A percentile compares a stretch with the other conserved stretches of the same genome.
These are phyloP conservation scores for Geotrichum bryndzae DNA, from an alignment of 1,139 yeast species.

Conservation along the genomic window DNA sequence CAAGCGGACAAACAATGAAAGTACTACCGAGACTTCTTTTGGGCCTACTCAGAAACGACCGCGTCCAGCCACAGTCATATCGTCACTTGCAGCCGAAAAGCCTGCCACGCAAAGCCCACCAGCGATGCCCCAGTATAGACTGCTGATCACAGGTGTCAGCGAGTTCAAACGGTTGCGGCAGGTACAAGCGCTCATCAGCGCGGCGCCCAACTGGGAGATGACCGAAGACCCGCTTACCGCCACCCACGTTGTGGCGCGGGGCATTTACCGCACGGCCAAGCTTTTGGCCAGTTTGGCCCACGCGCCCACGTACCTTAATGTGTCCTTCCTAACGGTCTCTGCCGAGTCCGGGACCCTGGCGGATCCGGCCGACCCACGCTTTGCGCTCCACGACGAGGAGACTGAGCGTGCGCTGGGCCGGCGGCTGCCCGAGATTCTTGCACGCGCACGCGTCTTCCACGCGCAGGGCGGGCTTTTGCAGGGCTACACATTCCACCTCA, in stretches of 20 bases:
- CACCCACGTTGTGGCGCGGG: conserved; percentile 57
- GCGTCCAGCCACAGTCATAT: neutral
- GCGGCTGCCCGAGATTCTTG: neutral
- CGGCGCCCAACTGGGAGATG: conserved; percentile 26
- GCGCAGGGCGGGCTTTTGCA: conserved; percentile 36
- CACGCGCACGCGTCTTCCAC: conserved; percentile 24
- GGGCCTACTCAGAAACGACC: neutral
- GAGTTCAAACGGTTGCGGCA: neutral
- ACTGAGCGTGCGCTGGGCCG: conserved; percentile 1
- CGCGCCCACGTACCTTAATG: conserved; percentile 38
- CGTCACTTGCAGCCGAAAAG: neutral
- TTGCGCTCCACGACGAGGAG: conserved; percentile 1
- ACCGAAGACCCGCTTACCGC: conserved; percentile 32
- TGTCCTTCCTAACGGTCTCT: conserved; percentile 31
- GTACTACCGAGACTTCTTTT: neutral
- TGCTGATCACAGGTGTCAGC: neutral
- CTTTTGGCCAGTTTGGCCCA: conserved; percentile 50
- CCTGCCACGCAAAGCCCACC: neutral
- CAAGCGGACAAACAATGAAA: neutral
- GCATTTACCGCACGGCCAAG: conserved; percentile 75
- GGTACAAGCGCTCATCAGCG: conserved; percentile 14
- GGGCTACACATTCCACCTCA: conserved; percentile 49
- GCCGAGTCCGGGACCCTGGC: neutral
- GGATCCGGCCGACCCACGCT: neutral
- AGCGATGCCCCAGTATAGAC: neutral